phyloP scores from a whole-genome alignment of 768 basidiomycete genomes.

The Tephrocybe rancida region DNA sequence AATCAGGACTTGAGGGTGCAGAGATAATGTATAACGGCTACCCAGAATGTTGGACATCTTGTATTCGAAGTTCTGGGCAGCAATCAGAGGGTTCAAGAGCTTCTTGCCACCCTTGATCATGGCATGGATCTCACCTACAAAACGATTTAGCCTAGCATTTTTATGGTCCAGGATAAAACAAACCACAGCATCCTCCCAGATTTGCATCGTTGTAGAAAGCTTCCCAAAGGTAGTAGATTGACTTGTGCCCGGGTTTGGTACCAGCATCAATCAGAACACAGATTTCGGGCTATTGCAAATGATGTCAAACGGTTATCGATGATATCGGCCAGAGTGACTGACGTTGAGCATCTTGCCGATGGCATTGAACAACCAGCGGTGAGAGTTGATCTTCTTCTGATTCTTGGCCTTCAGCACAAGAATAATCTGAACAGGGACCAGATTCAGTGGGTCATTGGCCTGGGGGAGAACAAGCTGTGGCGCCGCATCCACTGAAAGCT shows the following conservation, averaged over 20 bases:
- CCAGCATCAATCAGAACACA: constrained; percentile 95
- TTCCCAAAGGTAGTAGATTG: constrained; percentile 95
- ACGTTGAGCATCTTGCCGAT: constrained; percentile 83
- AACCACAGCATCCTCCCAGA: constrained; percentile 86
- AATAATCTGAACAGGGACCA: constrained; percentile 92
- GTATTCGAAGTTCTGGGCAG: constrained; percentile 97
- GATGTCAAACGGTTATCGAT: neutral
- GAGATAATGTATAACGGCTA: constrained; percentile 24
- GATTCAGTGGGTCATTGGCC: constrained; percentile 86
- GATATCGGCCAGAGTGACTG: constrained; percentile 16
- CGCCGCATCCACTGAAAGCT: constrained; percentile 88
- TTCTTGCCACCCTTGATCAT: constrained; percentile 95
- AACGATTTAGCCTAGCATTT: neutral
- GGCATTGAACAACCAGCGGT: constrained; percentile 96
- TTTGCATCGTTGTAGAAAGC: constrained; percentile 82
- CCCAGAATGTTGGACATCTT: constrained; percentile 98
- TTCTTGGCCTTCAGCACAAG: constrained; percentile 92
- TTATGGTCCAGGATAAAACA: constrained; percentile 6
- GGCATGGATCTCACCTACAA: constrained; percentile 80
- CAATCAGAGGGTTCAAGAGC: constrained; percentile 88
- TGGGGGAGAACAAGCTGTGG: constrained; percentile 92
- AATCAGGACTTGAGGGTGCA: neutral
- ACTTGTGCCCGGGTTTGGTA: constrained; percentile 95
- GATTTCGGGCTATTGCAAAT: constrained; percentile 69
- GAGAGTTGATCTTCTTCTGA: constrained; percentile 95